A percentile compares a stretch with the other conserved stretches of the same genome.
These are phyloP conservation scores for Ilex paraguariensis DNA, from an alignment of 305 asterid species.

Conservation along the genomic window DNA sequence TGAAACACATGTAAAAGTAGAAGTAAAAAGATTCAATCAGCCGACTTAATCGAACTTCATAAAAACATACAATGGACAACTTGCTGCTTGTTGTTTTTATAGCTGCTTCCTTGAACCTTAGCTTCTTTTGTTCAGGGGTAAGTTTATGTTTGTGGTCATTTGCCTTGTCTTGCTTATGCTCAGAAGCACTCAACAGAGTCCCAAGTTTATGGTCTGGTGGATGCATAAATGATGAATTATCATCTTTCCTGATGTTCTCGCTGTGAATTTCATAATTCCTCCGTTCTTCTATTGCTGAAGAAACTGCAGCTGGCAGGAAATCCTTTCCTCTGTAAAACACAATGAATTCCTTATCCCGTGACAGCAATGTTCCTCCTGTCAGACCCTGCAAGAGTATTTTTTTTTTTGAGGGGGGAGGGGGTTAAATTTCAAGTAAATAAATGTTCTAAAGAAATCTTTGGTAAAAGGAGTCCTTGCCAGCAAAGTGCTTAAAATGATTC, in stretches of 20 bases:
- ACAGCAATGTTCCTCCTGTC: constrained; percentile 90
- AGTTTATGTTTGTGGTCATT: constrained; percentile 20
- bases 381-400: constrained; percentile 50
- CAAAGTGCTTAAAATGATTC: too few species aligned
- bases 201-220: constrained; percentile 22
- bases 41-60: constrained; percentile 2
- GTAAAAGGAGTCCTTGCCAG: too few species aligned
- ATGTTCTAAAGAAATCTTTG: too few species aligned
- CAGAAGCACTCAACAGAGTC: constrained; percentile 23
- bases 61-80: constrained; percentile 57
- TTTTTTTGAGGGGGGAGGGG: too few species aligned
- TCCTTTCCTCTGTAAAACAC: constrained; percentile 94
- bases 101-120: constrained; percentile 38
- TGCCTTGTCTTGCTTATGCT: constrained; percentile 29
- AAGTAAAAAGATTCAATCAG: constrained; percentile 12
- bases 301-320: constrained; percentile 85
- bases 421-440: too few species aligned
- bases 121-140: constrained; percentile 34
- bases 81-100: constrained; percentile 51
- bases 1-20: constrained; percentile 13
- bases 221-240: constrained; percentile 15
- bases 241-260: constrained; percentile 22
- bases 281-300: constrained; percentile 82
- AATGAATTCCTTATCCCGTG: constrained; percentile 89
- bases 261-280: constrained; percentile 43